Evolutionary conservation across 2,329 filamentous ascomycete genomes (phyloP).

Genomic region (Neofusicoccum sp.): DNA sequence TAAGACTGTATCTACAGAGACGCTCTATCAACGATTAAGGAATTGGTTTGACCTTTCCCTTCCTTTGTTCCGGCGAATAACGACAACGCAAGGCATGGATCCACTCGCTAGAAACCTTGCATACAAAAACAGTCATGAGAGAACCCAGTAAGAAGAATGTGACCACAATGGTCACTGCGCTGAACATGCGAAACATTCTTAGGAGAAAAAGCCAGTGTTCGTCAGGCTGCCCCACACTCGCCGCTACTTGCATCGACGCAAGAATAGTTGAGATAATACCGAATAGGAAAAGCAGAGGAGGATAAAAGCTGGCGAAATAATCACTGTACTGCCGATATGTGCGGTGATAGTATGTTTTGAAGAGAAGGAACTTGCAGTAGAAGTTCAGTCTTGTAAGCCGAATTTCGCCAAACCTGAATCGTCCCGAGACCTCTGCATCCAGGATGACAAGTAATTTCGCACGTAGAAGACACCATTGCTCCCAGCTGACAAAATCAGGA

Average conservation of each 20-base stretch:
- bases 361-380: constrained; percentile 37
- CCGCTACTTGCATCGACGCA: constrained; percentile 19
- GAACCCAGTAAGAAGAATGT: no score
- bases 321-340: constrained; percentile 11
- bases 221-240: not conserved
- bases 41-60: not conserved
- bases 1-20: no score
- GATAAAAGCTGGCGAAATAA: constrained; percentile 19
- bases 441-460: constrained; percentile 26
- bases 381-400: constrained; percentile 46
- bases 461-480: constrained; percentile 23
- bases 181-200: no score
- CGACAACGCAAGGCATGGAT: not conserved
- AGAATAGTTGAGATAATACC: constrained; percentile 7
- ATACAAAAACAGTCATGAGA: not conserved
- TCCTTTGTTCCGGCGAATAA: not conserved
- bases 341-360: constrained; percentile 23
- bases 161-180: no score
- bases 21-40: not conserved
- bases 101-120: not conserved
- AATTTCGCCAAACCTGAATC: constrained; percentile 47
- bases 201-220: no score
- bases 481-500: constrained; percentile 25
- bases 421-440: constrained; percentile 32
- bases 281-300: constrained; percentile 19